Base-by-base conservation (phyloP, 1,284 basidiomycete genomes). In the Heterobasidion irregulare region DNA sequence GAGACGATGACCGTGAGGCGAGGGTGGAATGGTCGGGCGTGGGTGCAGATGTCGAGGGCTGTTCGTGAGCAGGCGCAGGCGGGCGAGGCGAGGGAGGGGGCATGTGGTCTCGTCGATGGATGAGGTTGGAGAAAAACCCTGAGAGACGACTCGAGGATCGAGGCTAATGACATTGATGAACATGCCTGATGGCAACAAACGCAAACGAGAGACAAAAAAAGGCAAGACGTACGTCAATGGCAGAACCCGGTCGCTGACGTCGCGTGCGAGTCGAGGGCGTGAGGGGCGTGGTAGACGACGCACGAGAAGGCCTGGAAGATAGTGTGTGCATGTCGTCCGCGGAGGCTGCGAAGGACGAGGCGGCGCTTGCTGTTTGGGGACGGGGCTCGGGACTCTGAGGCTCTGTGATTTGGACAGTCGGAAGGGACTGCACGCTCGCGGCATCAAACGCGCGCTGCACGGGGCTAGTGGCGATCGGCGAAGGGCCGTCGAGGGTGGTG, bases 41-140 rank as follows among this genome's bases (percentile, higher is more conserved):
- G 6, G 62, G 47, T 10, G 63, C 16, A 16, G 41, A 59, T 38
- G 45, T 62, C 54, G 47, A 57, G 58, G 26, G 60, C 53, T 58
- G 64, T 57, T 26, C 63, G 52, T 52, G 67, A 68, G 47, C 68
- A 66, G 47, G 62, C 56, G 47, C 68, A 66, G 47, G 62, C 56
- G 33, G 55, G 52, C 13, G 55, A n/a, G 69, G 64, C 12, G 68
- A 54, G 15, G 64, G 57, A 5, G 67, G 56, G 2, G 62, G 63
- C 44, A 72, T 62, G 4, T 66, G 60, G 44, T 89, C 86, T 53
- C 86, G 78, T 52, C 87, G 79, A 64, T 87, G 82, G 8, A 91
- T 87, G 55, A 91, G 75, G 64, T 80, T 82, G n/a, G 80, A 84
- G 66, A 91, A 82, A 69, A 90, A 41, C 19, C 88, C 89, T 46